Percentiles rank a stretch among this genome's conserved stretches.
These are phyloP conservation scores for Spencermartinsiella ligniputridi DNA, from an alignment of 1,139 yeast genomes.

Conservation along the genomic window DNA sequence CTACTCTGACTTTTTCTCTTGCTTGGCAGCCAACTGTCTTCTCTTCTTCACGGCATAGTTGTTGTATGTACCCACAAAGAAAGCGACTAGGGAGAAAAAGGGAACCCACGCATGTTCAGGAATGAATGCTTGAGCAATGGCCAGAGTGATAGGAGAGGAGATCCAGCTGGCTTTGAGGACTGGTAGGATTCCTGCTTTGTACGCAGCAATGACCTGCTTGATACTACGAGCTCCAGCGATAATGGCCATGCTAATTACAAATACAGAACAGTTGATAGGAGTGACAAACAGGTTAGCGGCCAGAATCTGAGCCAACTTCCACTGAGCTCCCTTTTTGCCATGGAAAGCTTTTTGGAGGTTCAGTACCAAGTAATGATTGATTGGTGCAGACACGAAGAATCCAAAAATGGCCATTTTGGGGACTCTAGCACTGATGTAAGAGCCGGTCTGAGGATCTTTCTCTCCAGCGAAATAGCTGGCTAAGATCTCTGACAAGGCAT, in stretches of 20 bases:
- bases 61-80: slow-evolving; percentile 72
- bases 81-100: slow-evolving; percentile 70
- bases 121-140: slow-evolving; percentile 69
- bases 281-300: slow-evolving; percentile 60
- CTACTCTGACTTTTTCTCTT: slow-evolving; percentile 10
- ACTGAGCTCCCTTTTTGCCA: slow-evolving; percentile 28
- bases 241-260: slow-evolving; percentile 45
- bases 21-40: slow-evolving; percentile 27
- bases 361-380: slow-evolving; percentile 50
- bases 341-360: slow-evolving; percentile 35
- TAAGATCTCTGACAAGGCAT: slow-evolving; percentile 34
- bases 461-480: slow-evolving; percentile 38
- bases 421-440: slow-evolving; percentile 42
- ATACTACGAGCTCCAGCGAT: slow-evolving; percentile 37
- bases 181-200: slow-evolving; percentile 48
- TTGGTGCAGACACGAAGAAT: slow-evolving; percentile 63
- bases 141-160: slow-evolving; percentile 58
- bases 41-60: slow-evolving; percentile 59
- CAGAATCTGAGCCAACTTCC: slow-evolving; percentile 54
- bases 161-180: slow-evolving; percentile 63
- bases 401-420: slow-evolving; percentile 72
- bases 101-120: slow-evolving; percentile 81
- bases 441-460: slow-evolving; percentile 34
- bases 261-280: slow-evolving; percentile 56
- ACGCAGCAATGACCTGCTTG: slow-evolving; percentile 36